Percentiles rank a stretch among this genome's conserved stretches.
Evolutionary conservation across 768 basidiomycete species (phyloP).

Genomic region (Termitomyces sp.): DNA sequence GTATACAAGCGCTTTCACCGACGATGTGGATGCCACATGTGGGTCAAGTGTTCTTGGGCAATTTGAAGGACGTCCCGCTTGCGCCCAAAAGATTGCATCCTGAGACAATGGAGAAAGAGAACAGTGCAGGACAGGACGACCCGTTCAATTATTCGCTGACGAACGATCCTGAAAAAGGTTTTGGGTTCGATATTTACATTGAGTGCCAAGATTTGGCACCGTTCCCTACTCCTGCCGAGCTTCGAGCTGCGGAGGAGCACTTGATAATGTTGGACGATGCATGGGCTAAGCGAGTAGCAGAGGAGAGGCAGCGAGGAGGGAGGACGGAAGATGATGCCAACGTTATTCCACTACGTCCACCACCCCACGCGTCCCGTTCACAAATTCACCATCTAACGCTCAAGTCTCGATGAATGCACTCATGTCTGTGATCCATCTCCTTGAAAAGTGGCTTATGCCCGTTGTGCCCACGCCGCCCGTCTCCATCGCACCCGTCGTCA

Average conservation of each 20-base stretch:
- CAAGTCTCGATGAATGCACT: constrained; percentile 50
- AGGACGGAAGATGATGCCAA: constrained; percentile 7
- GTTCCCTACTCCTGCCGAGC: constrained; percentile 60
- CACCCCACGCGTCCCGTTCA: constrained; percentile 73
- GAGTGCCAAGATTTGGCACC: constrained; percentile 82
- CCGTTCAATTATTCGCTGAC: constrained; percentile 36
- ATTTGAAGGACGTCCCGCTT: constrained; percentile 74
- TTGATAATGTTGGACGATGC: constrained; percentile 55
- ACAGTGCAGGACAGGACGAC: constrained; percentile 10
- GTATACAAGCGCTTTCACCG: constrained; percentile 24
- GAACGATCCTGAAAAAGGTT: constrained; percentile 42
- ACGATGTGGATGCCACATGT: constrained; percentile 47
- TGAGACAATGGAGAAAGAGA: constrained; percentile 9
- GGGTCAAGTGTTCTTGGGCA: constrained; percentile 78
- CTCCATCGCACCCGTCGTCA: constrained; percentile 6
- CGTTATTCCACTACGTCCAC: constrained; percentile 49
- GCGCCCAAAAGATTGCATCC: constrained; percentile 20
- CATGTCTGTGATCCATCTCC: constrained; percentile 58
- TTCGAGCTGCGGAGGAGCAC: constrained; percentile 75
- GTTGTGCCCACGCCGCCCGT: constrained; percentile 17
- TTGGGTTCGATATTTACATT: constrained; percentile 81
- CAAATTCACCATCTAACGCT: constrained; percentile 55
- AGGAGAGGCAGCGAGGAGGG: constrained; percentile 16
- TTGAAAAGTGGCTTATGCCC: constrained; percentile 61
- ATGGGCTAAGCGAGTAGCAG: constrained; percentile 47